These are phyloP conservation scores for Sclerotinia spermophila DNA, from an alignment of 2,329 filamentous ascomycete species.

Conservation along the genomic window DNA sequence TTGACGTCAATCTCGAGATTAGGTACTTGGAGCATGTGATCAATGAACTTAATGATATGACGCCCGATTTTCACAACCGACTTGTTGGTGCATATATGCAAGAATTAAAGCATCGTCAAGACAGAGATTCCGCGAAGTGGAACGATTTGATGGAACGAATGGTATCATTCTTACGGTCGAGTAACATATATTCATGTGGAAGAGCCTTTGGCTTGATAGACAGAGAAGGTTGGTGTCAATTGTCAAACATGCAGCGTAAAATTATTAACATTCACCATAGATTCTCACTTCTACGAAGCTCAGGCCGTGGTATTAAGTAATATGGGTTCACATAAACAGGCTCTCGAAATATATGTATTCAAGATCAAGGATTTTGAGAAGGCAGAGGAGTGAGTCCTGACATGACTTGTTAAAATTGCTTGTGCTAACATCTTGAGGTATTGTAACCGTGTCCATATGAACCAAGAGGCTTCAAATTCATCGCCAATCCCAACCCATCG, in stretches of 20 bases:
- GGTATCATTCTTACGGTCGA: constrained; percentile 70
- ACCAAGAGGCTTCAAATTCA: constrained; percentile 46
- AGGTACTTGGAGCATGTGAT: constrained; percentile 90
- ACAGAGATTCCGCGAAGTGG: constrained; percentile 48
- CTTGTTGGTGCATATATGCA: constrained; percentile 70
- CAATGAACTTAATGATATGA: constrained; percentile 77
- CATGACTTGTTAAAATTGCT: not conserved
- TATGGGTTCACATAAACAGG: constrained; percentile 93
- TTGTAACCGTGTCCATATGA: constrained; percentile 79
- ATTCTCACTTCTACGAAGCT: constrained; percentile 81
- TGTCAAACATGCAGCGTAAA: not conserved
- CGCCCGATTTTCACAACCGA: constrained; percentile 81
- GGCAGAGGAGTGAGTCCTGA: constrained; percentile 75
- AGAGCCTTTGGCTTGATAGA: constrained; percentile 76
- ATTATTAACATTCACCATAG: constrained; percentile 43
- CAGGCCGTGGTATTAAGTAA: constrained; percentile 88
- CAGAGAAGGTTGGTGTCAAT: constrained; percentile 60
- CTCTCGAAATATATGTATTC: constrained; percentile 96
- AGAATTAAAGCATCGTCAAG: constrained; percentile 39
- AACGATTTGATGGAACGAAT: constrained; percentile 61
- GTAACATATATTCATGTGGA: constrained; percentile 74
- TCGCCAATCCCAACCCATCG: constrained; percentile 37
- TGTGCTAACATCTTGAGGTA: constrained; percentile 52
- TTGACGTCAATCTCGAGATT: constrained; percentile 70
- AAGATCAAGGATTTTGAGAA: constrained; percentile 82